Conservation (phyloP, 768 basidiomycete species). For the Dacryopinax primogenitus region DNA sequence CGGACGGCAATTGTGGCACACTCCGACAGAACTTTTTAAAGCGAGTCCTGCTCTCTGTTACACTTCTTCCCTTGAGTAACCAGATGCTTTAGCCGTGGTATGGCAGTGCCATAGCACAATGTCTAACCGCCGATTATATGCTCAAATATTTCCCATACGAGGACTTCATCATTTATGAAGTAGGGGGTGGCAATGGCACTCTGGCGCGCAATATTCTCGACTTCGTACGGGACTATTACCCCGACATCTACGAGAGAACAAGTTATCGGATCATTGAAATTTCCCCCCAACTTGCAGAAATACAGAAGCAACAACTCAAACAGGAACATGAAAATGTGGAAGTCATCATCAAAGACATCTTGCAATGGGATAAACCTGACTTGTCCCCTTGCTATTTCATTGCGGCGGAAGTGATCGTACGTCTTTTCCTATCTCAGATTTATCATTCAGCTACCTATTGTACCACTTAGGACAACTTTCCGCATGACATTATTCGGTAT, state of each 20-base stretch:
- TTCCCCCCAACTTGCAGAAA: conserved; percentile 56
- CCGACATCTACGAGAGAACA: conserved; percentile 87
- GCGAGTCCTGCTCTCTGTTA: conserved; percentile 33
- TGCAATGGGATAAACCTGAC: conserved; percentile 66
- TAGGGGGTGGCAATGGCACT: conserved; percentile 96
- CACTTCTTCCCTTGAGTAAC: not conserved
- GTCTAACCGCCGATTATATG: conserved; percentile 82
- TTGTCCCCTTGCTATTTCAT: conserved; percentile 82
- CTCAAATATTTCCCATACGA: conserved; percentile 93
- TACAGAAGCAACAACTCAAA: conserved; percentile 57
- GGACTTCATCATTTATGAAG: conserved; percentile 91
- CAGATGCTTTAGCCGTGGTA: conserved; percentile 65
- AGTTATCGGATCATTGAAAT: conserved; percentile 94
- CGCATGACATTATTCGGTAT: conserved; percentile 90
- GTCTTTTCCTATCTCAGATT: conserved; percentile 24
- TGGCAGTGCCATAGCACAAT: conserved; percentile 78
- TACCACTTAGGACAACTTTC: conserved; percentile 73
- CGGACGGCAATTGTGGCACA: conserved; percentile 93
- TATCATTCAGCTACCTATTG: not conserved
- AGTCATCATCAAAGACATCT: conserved; percentile 66
- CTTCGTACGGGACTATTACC: conserved; percentile 60
- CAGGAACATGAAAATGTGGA: conserved; percentile 52
- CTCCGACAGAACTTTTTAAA: conserved; percentile 95
- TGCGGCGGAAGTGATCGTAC: conserved; percentile 87
- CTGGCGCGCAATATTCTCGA: conserved; percentile 80